Evolutionary conservation across 2,329 filamentous ascomycete genomes (phyloP), one percentile per base, ranked within the genome.

Genomic region (Fusarium sp.): DNA sequence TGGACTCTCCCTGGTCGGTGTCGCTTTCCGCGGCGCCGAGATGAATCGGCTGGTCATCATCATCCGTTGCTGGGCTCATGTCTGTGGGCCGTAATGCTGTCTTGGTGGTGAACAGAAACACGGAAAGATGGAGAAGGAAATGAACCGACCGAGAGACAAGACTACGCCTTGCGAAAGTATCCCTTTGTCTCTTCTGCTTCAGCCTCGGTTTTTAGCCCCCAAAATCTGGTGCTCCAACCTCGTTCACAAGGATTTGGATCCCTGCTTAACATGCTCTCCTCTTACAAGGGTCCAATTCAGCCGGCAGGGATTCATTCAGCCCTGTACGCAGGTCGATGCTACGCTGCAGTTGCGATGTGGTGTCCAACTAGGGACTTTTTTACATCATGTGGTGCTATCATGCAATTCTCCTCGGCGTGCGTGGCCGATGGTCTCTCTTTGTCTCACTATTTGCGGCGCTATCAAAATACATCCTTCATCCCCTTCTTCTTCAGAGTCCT

Each of bases 181-280:
- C 44, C 46, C n/a, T n/a, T n/a, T n/a, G n/a, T n/a, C n/a, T n/a
- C n/a, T n/a, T n/a, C n/a, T n/a, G n/a, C n/a, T 23, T 11, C 30
- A 50, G 46, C 46, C 46, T 50, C 46, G 28, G 13, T 16, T 34
- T 50, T 15, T 50, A 30, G 46, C 46, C 46, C 46, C 46, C 46
- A 50, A 31, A 23, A 23, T 23, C 23, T 23, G 23, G 23, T 23
- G 23, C 5, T 23, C 23, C 23, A 23, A 23, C 23, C 23, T 23
- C 23, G 23, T 23, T 4, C 3, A 23, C 23, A 23, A 1, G 23
- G 23, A 23, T 4, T 4, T 4, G 23, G 23, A 23, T 23, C 23
- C 23, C 23, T 23, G 23, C 5, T 23, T 23, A 4, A 23, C 23
- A 4, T 23, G 23, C 23, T 23, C 23, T 23, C 23, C 23, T 23